Conservation (phyloP, 1,284 basidiomycete genomes). For the Testicularia cyperi region DNA sequence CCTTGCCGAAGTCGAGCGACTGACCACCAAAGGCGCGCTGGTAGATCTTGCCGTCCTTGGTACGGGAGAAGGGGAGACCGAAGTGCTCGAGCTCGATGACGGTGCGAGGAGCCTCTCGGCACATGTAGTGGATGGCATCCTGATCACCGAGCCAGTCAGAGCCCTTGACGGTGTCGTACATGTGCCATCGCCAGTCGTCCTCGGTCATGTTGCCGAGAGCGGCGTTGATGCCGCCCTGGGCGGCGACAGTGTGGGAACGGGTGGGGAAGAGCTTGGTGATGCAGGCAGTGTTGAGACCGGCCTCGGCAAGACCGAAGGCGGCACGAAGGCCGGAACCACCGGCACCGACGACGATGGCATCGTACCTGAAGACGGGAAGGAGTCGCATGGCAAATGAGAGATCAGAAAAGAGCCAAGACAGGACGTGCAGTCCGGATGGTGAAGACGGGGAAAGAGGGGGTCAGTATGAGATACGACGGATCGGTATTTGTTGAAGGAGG, state of each 20-base stretch:
- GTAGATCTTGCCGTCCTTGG: slow-evolving; percentile 99
- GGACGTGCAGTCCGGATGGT: too few relatives aligned
- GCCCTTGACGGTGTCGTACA: slow-evolving; percentile 99
- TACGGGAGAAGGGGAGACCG: slow-evolving; percentile 97
- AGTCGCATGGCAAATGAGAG: too few relatives aligned
- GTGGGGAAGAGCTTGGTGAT: slow-evolving; percentile 99
- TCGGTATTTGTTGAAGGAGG: too few relatives aligned
- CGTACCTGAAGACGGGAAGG: slow-evolving; percentile 40
- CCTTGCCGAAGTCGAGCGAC: slow-evolving; percentile 94
- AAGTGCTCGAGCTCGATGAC: slow-evolving; percentile 98
- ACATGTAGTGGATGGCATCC: slow-evolving; percentile 99
- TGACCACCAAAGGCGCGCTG: slow-evolving; percentile 99
- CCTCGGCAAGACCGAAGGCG: slow-evolving; percentile 97
- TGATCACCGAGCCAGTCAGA: slow-evolving; percentile 99
- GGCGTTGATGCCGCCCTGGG: slow-evolving; percentile 99
- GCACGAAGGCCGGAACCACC: slow-evolving; percentile 97
- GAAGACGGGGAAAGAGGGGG: too few relatives aligned
- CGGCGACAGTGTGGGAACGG: slow-evolving; percentile 96
- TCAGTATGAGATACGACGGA: too few relatives aligned
- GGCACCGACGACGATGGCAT: slow-evolving; percentile 67
- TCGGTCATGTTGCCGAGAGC: slow-evolving; percentile 80
- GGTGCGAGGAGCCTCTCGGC: slow-evolving; percentile 87
- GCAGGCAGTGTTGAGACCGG: slow-evolving; percentile 88
- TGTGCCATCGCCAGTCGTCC: slow-evolving; percentile 98
- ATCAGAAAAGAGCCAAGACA: too few relatives aligned